Percentiles rank a stretch among this genome's conserved stretches.
phyloP scores from a whole-genome alignment of 2,329 filamentous ascomycete genomes.

The Colletotrichum karsti region DNA sequence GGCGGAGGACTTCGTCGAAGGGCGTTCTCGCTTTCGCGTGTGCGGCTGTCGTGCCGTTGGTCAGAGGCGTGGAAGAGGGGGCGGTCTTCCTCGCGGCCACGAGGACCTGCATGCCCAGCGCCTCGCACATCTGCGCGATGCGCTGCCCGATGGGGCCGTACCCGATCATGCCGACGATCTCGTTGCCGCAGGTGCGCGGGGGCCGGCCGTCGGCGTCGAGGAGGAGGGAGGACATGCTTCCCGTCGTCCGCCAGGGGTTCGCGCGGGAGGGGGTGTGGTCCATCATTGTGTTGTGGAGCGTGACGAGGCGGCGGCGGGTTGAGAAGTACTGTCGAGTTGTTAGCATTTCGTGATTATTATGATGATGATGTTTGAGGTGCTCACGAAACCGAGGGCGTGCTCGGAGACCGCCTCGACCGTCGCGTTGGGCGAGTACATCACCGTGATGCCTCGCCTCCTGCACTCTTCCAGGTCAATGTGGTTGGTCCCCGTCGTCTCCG shows the following conservation, averaged over 20 bases:
- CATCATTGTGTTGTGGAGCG: slow-evolving; percentile 31
- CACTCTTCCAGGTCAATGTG: slow-evolving; percentile 34
- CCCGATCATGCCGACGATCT: slow-evolving; percentile 37
- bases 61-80: neutral
- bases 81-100: slow-evolving; percentile 33
- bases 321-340: slow-evolving; percentile 30
- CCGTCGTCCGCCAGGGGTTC: slow-evolving; percentile 30
- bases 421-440: slow-evolving; percentile 32
- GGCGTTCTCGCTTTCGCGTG: neutral
- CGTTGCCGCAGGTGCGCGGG: slow-evolving; percentile 37
- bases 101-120: slow-evolving; percentile 34
- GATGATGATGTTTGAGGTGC: neutral
- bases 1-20: slow-evolving; percentile 32
- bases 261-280: slow-evolving; percentile 11
- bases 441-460: slow-evolving; percentile 29
- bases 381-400: slow-evolving; percentile 32
- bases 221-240: slow-evolving; percentile 29
- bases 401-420: slow-evolving; percentile 34
- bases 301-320: slow-evolving; percentile 31
- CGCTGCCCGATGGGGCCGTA: slow-evolving; percentile 36
- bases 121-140: slow-evolving; percentile 31
- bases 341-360: neutral
- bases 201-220: slow-evolving; percentile 29
- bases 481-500: slow-evolving; percentile 33
- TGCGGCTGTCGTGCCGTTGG: neutral